Percentiles rank a stretch among this genome's conserved stretches.
Conservation (phyloP, 2,329 filamentous ascomycete species). For the Diaporthe sp. region DNA sequence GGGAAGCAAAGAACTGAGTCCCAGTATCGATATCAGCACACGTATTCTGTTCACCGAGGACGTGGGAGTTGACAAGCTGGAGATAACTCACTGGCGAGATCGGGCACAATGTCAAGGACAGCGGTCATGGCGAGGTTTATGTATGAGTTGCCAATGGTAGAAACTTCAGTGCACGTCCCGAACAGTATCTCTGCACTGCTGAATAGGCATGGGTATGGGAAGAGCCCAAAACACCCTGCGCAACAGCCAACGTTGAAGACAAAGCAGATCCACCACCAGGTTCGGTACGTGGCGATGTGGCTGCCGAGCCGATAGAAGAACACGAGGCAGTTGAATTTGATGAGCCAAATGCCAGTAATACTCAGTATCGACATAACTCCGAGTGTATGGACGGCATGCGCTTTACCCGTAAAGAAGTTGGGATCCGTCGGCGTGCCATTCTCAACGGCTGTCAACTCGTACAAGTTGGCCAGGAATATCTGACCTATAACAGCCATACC, state of each 20-base stretch:
- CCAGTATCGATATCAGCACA: not conserved
- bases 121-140: too few species aligned
- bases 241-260: constrained; percentile 36
- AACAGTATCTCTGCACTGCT: constrained; percentile 35
- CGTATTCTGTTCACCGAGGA: not conserved
- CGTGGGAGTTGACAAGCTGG: too few species aligned
- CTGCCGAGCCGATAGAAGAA: constrained; percentile 38
- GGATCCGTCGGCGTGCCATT: not conserved
- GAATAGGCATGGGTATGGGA: constrained; percentile 41
- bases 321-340: constrained; percentile 39
- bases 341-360: constrained; percentile 35
- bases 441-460: not conserved
- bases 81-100: too few species aligned
- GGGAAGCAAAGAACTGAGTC: constrained; percentile 42
- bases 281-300: constrained; percentile 13
- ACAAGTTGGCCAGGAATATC: not conserved
- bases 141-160: too few species aligned
- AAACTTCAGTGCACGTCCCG: not conserved
- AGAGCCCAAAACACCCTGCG: constrained; percentile 34
- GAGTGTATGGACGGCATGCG: constrained; percentile 19
- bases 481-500: constrained; percentile 11
- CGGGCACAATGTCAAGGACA: too few species aligned
- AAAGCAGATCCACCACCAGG: constrained; percentile 42
- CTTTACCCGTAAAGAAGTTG: constrained; percentile 15
- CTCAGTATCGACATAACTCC: constrained; percentile 13